phyloP scores from a whole-genome alignment of 1,284 basidiomycete species.

The Tremellales sp. region DNA sequence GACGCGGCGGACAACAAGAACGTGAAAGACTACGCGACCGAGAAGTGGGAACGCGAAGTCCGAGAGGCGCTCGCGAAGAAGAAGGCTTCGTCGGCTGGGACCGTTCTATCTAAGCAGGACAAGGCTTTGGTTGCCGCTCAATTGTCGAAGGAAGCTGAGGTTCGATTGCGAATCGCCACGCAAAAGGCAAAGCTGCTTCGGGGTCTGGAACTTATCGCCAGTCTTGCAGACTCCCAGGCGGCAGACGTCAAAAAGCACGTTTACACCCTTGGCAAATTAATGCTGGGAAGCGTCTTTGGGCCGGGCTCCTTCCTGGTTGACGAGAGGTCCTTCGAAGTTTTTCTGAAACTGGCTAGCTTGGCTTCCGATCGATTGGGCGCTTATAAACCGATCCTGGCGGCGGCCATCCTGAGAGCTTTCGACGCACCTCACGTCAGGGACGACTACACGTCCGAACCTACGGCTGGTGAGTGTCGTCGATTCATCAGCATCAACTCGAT shows the following conservation, averaged over 20 bases:
- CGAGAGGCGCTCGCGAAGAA: slow-evolving; percentile 70
- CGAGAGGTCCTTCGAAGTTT: slow-evolving; percentile 63
- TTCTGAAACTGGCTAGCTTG: slow-evolving; percentile 47
- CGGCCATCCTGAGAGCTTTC: slow-evolving; percentile 72
- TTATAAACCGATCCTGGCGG: slow-evolving; percentile 66
- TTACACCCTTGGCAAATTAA: slow-evolving; percentile 57
- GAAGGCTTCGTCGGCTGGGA: slow-evolving; percentile 48
- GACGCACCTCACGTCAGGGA: slow-evolving; percentile 65
- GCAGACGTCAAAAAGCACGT: slow-evolving; percentile 60
- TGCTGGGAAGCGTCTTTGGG: slow-evolving; percentile 64
- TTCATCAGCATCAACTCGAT: slow-evolving; percentile 1
- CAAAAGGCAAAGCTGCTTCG: slow-evolving; percentile 60
- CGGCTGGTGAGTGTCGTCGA: slow-evolving; percentile 56
- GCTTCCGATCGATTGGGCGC: slow-evolving; percentile 65
- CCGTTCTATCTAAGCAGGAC: slow-evolving; percentile 73
- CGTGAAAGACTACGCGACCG: slow-evolving; percentile 79
- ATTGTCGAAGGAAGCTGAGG: slow-evolving; percentile 67
- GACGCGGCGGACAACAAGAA: slow-evolving; percentile 59
- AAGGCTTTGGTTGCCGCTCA: slow-evolving; percentile 74
- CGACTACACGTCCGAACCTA: slow-evolving; percentile 65
- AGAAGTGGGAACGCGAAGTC: slow-evolving; percentile 91
- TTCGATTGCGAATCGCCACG: slow-evolving; percentile 59
- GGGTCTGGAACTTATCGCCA: slow-evolving; percentile 64
- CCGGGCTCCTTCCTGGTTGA: slow-evolving; percentile 62
- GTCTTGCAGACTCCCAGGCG: slow-evolving; percentile 60